Conservation (phyloP, 2,329 filamentous ascomycete species). For the Rosellinia necatrix region DNA sequence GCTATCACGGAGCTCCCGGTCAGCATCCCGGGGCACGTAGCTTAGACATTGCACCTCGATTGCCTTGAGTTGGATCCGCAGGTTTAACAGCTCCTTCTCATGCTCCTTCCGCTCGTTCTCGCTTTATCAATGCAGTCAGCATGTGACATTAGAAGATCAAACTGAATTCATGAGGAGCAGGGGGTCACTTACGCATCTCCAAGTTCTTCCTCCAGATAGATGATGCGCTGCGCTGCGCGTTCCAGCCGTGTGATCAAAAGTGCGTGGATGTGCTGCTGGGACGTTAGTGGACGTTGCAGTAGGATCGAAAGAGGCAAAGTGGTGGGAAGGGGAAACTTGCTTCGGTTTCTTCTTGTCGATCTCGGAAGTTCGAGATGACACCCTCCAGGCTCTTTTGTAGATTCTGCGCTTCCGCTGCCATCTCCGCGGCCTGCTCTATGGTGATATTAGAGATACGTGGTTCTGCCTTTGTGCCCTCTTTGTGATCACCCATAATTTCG, state of each 20-base stretch:
- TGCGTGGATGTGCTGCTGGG: slow-evolving; percentile 61
- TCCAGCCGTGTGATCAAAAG: slow-evolving; percentile 63
- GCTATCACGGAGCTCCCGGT: slow-evolving; percentile 61
- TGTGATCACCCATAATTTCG: slow-evolving; percentile 12
- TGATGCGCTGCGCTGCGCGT: slow-evolving; percentile 60
- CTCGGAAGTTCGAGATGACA: slow-evolving; percentile 56
- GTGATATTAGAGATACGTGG: slow-evolving; percentile 24
- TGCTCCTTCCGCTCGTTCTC: slow-evolving; percentile 61
- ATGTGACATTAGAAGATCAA: background rate
- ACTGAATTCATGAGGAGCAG: background rate
- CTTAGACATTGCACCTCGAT: slow-evolving; percentile 62
- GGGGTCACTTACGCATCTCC: slow-evolving; percentile 55
- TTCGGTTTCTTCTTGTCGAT: slow-evolving; percentile 64
- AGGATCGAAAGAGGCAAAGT: background rate
- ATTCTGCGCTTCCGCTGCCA: slow-evolving; percentile 48
- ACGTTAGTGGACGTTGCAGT: slow-evolving; percentile 34
- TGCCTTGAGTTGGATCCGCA: slow-evolving; percentile 65
- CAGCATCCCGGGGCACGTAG: slow-evolving; percentile 53
- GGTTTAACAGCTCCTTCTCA: slow-evolving; percentile 64
- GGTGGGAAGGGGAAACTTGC: slow-evolving; percentile 44
- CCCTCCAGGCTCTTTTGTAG: slow-evolving; percentile 56
- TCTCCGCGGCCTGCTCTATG: slow-evolving; percentile 37
- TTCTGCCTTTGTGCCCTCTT: background rate
- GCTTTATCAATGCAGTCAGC: slow-evolving; percentile 41
- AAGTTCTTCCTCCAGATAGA: slow-evolving; percentile 63